Evolutionary conservation across 2,329 filamentous ascomycete genomes (phyloP).

Genomic region (Pezicula neosporulosa): DNA sequence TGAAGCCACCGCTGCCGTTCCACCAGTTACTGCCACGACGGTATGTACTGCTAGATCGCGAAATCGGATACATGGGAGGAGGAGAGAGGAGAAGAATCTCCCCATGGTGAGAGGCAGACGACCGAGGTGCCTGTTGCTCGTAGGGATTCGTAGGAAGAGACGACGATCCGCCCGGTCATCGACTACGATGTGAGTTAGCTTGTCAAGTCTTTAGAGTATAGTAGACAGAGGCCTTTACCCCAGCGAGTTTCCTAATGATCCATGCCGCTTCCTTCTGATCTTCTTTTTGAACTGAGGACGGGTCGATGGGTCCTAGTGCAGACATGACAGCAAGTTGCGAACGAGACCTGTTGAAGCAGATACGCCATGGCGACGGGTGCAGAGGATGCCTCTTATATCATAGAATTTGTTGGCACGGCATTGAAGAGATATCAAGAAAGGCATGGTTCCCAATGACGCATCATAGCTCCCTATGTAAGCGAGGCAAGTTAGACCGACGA

Average conservation of each 20-base stretch:
- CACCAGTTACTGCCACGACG: conserved; percentile 9
- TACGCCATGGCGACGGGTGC: too few species aligned
- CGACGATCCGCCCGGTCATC: conserved; percentile 10
- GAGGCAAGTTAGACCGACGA: too few species aligned
- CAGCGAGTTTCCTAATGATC: conserved; percentile 11
- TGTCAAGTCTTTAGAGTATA: neutral
- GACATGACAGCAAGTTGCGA: conserved; percentile 5
- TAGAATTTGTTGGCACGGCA: too few species aligned
- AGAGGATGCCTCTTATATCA: too few species aligned
- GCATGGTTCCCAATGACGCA: too few species aligned
- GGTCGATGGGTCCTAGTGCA: conserved; percentile 9
- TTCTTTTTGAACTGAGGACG: conserved; percentile 7
- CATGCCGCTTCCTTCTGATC: conserved; percentile 13
- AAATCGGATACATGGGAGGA: conserved; percentile 10
- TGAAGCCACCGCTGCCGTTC: conserved; percentile 7
- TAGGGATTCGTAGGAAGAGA: conserved; percentile 10
- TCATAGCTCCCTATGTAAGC: too few species aligned
- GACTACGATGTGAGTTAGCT: conserved; percentile 7
- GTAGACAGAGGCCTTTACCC: conserved; percentile 3
- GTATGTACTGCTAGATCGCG: conserved; percentile 11
- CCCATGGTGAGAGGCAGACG: conserved; percentile 11
- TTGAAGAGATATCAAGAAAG: too few species aligned
- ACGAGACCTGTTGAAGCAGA: neutral
- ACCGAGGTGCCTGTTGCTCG: conserved; percentile 12
- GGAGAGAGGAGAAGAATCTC: conserved; percentile 10